phyloP scores from a whole-genome alignment of 2,329 filamentous ascomycete species.

The Colletotrichum limetticola region DNA sequence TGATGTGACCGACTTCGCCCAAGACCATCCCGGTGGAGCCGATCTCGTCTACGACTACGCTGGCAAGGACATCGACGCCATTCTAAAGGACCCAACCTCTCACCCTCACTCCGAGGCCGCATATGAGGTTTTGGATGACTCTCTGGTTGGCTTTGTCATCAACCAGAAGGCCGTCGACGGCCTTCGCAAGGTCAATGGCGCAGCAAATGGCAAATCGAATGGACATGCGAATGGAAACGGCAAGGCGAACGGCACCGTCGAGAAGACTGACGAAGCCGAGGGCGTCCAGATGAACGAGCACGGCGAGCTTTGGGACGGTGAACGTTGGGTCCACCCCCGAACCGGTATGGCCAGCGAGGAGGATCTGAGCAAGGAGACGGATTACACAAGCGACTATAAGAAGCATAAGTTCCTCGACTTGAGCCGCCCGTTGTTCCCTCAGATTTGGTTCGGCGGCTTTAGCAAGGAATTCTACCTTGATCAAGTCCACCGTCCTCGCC shows the following conservation, averaged over 20 bases:
- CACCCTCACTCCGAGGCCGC: slow-evolving; percentile 90
- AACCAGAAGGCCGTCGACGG: slow-evolving; percentile 63
- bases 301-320: slow-evolving; percentile 36
- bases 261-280: slow-evolving; percentile 44
- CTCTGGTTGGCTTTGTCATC: slow-evolving; percentile 82
- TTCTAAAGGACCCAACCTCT: slow-evolving; percentile 84
- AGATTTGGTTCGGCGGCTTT: slow-evolving; percentile 90
- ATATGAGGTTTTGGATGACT: slow-evolving; percentile 95
- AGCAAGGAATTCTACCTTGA: slow-evolving; percentile 96
- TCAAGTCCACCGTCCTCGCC: slow-evolving; percentile 93
- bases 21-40: slow-evolving; percentile 89
- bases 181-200: slow-evolving; percentile 44
- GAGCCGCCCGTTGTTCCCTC: slow-evolving; percentile 82
- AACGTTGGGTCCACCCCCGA: slow-evolving; percentile 60
- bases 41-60: slow-evolving; percentile 91
- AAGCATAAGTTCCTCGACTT: slow-evolving; percentile 95
- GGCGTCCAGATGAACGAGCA: slow-evolving; percentile 41
- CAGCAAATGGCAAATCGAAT: slow-evolving; percentile 51
- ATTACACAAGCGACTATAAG: slow-evolving; percentile 80
- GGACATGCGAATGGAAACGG: slow-evolving; percentile 30
- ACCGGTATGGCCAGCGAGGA: slow-evolving; percentile 93
- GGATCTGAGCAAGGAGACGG: slow-evolving; percentile 88
- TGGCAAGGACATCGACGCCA: slow-evolving; percentile 85
- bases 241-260: slow-evolving; percentile 45
- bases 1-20: slow-evolving; percentile 91